Conservation (phyloP, 331 rosid species). For the Arachis monticola region DNA sequence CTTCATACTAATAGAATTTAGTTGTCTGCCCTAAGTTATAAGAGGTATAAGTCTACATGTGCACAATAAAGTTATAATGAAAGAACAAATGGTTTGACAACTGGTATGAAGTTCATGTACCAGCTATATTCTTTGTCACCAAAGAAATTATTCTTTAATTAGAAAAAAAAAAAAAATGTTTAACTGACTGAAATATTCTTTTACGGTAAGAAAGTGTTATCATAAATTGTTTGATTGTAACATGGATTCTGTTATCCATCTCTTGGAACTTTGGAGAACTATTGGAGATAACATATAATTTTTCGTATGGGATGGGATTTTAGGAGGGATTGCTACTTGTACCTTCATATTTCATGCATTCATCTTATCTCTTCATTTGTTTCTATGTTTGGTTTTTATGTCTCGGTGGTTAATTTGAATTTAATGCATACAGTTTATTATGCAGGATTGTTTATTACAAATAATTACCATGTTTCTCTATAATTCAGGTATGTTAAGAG, state of each 20-base stretch:
- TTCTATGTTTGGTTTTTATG: constrained; percentile 13
- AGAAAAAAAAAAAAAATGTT: not conserved
- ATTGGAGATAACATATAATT: not conserved
- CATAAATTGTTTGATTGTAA: not conserved
- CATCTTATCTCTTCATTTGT: constrained; percentile 13
- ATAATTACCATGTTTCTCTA: constrained; percentile 7
- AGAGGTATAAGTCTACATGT: not conserved
- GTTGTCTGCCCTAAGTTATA: constrained; percentile 12
- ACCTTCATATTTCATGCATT: constrained; percentile 4
- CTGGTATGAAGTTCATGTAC: constrained; percentile 2
- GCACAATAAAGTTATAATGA: constrained; percentile 4
- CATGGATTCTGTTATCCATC: not conserved
- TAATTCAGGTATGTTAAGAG: constrained; percentile 85
- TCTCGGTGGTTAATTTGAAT: constrained; percentile 20
- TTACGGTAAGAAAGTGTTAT: not conserved
- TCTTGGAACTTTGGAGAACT: constrained; percentile 6
- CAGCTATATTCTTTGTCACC: no score
- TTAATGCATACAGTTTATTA: not conserved
- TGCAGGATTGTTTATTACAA: constrained; percentile 9
- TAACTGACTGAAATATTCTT: constrained; percentile 2
- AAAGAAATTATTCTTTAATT: no score
- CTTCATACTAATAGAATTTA: not conserved
- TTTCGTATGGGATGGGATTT: constrained; percentile 7
- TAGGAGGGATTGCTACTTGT: not conserved
- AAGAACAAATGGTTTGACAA: not conserved